Percentiles rank a stretch among this genome's conserved stretches.
These are phyloP conservation scores for Ophiocordyceps sinensis DNA, from an alignment of 2,329 filamentous ascomycete species.

Conservation along the genomic window DNA sequence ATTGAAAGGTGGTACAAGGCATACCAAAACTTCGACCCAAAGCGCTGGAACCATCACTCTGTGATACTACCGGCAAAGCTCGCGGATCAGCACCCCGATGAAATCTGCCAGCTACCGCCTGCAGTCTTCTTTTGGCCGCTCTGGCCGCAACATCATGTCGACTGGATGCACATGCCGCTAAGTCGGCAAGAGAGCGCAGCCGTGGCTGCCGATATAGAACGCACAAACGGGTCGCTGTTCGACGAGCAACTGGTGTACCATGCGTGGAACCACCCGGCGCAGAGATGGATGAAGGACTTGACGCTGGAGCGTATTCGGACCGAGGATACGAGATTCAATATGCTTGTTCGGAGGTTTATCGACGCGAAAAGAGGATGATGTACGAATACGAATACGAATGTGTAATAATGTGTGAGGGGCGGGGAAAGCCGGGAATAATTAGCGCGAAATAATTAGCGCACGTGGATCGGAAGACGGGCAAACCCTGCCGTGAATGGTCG, in stretches of 20 bases:
- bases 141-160: conserved; percentile 5
- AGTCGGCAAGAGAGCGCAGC: not conserved
- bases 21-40: conserved; percentile 1
- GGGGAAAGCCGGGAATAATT: too few relatives aligned
- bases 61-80: conserved; percentile 3
- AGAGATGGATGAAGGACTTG: conserved; percentile 1
- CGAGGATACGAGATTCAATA: conserved; percentile 6
- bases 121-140: conserved; percentile 7
- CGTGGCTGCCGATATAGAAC: conserved; percentile 3
- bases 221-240: conserved; percentile 4
- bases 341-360: too few relatives aligned
- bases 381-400: too few relatives aligned
- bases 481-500: too few relatives aligned
- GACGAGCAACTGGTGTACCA: conserved; percentile 6
- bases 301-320: conserved; percentile 1
- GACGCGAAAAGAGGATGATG: too few relatives aligned
- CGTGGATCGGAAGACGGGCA: too few relatives aligned
- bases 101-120: conserved; percentile 5
- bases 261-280: conserved; percentile 5
- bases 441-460: too few relatives aligned
- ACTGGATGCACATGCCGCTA: conserved; percentile 6
- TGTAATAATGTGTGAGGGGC: too few relatives aligned
- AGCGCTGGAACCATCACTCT: conserved; percentile 2
- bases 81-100: not conserved
- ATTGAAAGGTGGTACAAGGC: not conserved